These are phyloP conservation scores for Aspergillus sp. DNA, from an alignment of 2,329 filamentous ascomycete species.

Conservation along the genomic window DNA sequence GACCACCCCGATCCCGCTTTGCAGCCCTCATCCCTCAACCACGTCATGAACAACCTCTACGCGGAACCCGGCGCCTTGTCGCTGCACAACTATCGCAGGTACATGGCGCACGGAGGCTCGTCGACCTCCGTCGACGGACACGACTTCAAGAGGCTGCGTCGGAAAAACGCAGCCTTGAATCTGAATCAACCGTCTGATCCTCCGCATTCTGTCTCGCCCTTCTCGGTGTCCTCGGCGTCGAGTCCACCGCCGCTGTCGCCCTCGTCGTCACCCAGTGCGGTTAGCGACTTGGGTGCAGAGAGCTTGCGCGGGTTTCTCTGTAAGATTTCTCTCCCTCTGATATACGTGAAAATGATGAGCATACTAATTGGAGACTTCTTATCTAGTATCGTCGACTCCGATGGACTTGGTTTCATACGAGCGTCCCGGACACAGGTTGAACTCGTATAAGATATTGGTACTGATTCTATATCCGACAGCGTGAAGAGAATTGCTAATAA, in stretches of 20 bases:
- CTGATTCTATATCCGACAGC: neutral
- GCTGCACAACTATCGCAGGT: conserved; percentile 38
- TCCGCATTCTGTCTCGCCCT: conserved; percentile 20
- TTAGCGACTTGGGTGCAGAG: conserved; percentile 32
- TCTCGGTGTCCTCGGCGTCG: conserved; percentile 32
- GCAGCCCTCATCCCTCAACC: conserved; percentile 8
- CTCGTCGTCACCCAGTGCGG: conserved; percentile 35
- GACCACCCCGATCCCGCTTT: conserved; percentile 6
- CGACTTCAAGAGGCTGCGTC: conserved; percentile 30
- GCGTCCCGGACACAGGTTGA: conserved; percentile 2
- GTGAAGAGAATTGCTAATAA: neutral
- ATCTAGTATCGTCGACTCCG: conserved; percentile 10
- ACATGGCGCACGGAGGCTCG: conserved; percentile 27
- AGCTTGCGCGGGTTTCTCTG: conserved; percentile 22
- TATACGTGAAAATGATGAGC: too few relatives aligned
- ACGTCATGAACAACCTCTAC: conserved; percentile 1
- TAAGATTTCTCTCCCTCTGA: conserved; percentile 7
- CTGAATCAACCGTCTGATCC: conserved; percentile 23
- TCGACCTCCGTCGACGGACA: conserved; percentile 24
- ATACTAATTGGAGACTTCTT: conserved; percentile 5
- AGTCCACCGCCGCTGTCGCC: conserved; percentile 39
- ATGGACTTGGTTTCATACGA: conserved; percentile 6
- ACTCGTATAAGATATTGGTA: conserved; percentile 18
- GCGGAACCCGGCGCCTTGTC: conserved; percentile 19
- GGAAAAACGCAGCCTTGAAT: conserved; percentile 34